Evolutionary conservation across 371 early-diverging fungal species (phyloP), one percentile per base, ranked within the genome.

Genomic region (Zopfochytrium polystomum): DNA sequence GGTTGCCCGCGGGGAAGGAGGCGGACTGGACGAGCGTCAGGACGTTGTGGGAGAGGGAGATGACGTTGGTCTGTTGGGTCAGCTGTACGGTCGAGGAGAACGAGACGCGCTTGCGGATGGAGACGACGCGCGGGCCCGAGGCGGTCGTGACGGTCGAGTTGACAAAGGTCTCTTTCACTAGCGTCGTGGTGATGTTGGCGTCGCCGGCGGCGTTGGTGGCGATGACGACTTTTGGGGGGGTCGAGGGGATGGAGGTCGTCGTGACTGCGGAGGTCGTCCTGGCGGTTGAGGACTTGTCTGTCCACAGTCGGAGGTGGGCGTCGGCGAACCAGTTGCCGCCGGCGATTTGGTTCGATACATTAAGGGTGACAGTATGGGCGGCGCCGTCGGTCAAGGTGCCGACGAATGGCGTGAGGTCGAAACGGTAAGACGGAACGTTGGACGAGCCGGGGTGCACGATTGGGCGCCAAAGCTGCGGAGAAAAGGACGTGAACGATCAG

Each of bases 261-360:
- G 43, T 20, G 55, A 62, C 47, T 11, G 23, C 27, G 25, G 23
- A 5, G 15, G 51, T 50, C 9, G 64, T 64, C n/a, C n/a, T n/a
- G 5, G 43, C 47, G 9, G 22, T 27, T 6, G 4, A 30, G 6
- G 7, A 6, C 46, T 26, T 25, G 50, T 58, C 63, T 13, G 56
- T 22, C 71, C 71, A 71, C 2, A 71, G 15, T 20, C 52, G 18
- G 18, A 71, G 53, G 52, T 61, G 65, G 35, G 35, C 68, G 53
- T 65, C 56, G 3, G 65, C 68, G 48, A 52, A 61, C 72, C 72
- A 71, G 54, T 51, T 55, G 3, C 31, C 18, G 52, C 61, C 65
- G 13, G 67, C 53, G 29, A 55, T 61, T 27, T 60, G 67, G 55
- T 49, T 43, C 27, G 66, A 59, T 15, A 71, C 63, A 46, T 67